Evolutionary conservation across 106 monocot genomes (phyloP), one percentile per base, ranked within the genome.

Genomic region (Platanthera zijinensis): DNA sequence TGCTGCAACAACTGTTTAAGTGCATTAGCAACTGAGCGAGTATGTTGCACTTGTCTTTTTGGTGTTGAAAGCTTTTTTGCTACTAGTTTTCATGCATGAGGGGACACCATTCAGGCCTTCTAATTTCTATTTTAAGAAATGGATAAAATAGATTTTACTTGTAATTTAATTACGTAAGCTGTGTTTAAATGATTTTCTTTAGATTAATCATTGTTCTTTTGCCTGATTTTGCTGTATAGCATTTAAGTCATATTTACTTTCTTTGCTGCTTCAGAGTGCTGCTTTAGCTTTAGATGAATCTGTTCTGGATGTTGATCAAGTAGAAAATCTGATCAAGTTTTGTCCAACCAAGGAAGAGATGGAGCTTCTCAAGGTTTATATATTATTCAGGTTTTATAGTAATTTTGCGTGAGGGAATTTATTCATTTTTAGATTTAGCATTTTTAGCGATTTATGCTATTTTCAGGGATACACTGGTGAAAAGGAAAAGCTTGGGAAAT

Each of bases 291-390:
- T 81, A 69, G 80, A 81, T 70, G 80, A 75, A n/a, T 54, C 75
- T 75, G 48, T 75, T 39, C 32, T 81, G 15, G 80, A 81, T 75
- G 80, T 56, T 75, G 80, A 81, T 57, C 80, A 81, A 81, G 69
- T 81, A 10, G 80, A 81, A 46, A 81, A 81, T 52, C 80, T 81
- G 49, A 75, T 81, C 6, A 81, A 81, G 56, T 81, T 81, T 67
- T 81, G 80, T 81, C 80, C 80, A 52, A 81, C 80, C 8, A 81
- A 81, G 70, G 80, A 81, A 57, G 80, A 81, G 69, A 81, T 81
- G 80, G 80, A 81, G 30, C 80, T 81, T 70, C 75, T 81, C 12
- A 81, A 81, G 80, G 80, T 81, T 50, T 51, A 50, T 72, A 15
- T 72, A 72, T 72, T 51, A 51, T 12, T 72, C 8, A 21, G 9